These are phyloP conservation scores for Oxytropis ochrocephala DNA, from an alignment of 306 rosid species.

Conservation along the genomic window DNA sequence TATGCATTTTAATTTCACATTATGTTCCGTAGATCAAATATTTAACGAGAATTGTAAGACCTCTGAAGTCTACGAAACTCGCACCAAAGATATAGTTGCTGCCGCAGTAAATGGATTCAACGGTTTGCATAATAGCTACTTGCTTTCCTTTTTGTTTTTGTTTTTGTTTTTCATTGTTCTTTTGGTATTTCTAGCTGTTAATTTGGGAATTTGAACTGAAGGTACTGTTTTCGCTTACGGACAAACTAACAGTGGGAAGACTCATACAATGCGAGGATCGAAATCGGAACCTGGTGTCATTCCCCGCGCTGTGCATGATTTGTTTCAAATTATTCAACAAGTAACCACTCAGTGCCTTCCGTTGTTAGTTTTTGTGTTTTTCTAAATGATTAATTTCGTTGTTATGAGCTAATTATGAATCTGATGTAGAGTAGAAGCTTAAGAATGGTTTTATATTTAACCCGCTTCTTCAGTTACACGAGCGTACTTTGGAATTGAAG, in stretches of 20 bases:
- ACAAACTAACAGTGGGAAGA: slow-evolving; percentile 95
- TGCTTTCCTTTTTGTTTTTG: neutral
- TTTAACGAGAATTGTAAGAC: slow-evolving; percentile 58
- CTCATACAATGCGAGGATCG: slow-evolving; percentile 85
- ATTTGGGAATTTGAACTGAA: slow-evolving; percentile 21
- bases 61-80: slow-evolving; percentile 56
- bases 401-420: neutral
- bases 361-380: neutral
- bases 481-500: neutral
- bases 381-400: neutral
- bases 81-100: slow-evolving; percentile 63
- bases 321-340: slow-evolving; percentile 60
- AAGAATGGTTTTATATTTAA: neutral
- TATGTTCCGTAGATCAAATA: slow-evolving; percentile 45
- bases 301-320: slow-evolving; percentile 71
- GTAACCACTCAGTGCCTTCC: slow-evolving; percentile 22
- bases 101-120: slow-evolving; percentile 91
- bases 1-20: neutral
- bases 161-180: neutral
- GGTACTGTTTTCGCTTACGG: slow-evolving; percentile 97
- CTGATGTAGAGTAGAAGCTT: neutral
- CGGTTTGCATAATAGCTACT: slow-evolving; percentile 24
- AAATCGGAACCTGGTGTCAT: slow-evolving; percentile 74
- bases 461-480: neutral
- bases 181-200: neutral